Evolutionary conservation across 108 stramenopile species (phyloP).

Genomic region (Cylindrotheca closterium): DNA sequence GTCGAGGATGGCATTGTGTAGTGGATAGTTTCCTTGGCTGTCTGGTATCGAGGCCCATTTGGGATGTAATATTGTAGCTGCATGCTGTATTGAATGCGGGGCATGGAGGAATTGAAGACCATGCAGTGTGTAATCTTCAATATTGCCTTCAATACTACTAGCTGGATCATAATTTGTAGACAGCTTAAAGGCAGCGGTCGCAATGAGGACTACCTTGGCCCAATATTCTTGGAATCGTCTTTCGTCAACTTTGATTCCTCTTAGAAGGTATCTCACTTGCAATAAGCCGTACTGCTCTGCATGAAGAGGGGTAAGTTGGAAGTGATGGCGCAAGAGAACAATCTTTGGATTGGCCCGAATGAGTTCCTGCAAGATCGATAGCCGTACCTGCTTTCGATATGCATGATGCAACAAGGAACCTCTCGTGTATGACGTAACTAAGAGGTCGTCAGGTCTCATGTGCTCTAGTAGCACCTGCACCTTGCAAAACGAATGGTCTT

Average conservation of each 20-base stretch:
- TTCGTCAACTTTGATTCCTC: slow-evolving; percentile 12
- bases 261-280: slow-evolving; percentile 26
- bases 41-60: slow-evolving; percentile 29
- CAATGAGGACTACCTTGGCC: slow-evolving; percentile 36
- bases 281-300: slow-evolving; percentile 27
- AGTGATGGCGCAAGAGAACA: slow-evolving; percentile 13
- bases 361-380: slow-evolving; percentile 28
- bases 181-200: slow-evolving; percentile 7
- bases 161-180: slow-evolving; percentile 2
- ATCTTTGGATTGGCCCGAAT: slow-evolving; percentile 28
- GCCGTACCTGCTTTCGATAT: slow-evolving; percentile 28
- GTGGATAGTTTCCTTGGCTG: slow-evolving; percentile 31
- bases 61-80: slow-evolving; percentile 28
- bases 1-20: slow-evolving; percentile 25
- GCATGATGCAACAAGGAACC: slow-evolving; percentile 44
- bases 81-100: slow-evolving; percentile 23
- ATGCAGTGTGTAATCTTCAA: slow-evolving; percentile 21
- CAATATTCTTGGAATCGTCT: slow-evolving; percentile 40
- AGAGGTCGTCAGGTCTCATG: slow-evolving; percentile 25
- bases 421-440: slow-evolving; percentile 36
- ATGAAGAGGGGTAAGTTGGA: slow-evolving; percentile 39
- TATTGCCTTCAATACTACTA: neutral
- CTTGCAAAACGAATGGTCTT: slow-evolving; percentile 22
- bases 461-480: slow-evolving; percentile 22
- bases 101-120: slow-evolving; percentile 25